phyloP scores from a whole-genome alignment of 2,329 filamentous ascomycete species.

The Aureobasidium melanogenum region DNA sequence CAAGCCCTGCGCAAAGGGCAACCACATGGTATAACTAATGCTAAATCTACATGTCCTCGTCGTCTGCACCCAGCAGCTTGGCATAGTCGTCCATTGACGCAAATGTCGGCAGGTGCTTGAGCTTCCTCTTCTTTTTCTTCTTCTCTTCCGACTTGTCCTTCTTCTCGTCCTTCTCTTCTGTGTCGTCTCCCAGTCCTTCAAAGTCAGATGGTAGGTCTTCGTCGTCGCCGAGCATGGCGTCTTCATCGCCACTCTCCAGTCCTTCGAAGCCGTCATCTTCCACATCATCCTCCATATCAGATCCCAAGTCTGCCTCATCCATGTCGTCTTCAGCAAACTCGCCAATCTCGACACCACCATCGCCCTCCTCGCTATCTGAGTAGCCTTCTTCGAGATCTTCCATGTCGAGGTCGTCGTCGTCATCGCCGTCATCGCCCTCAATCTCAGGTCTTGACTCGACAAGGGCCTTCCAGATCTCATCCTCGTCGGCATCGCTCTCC shows the following conservation, averaged over 20 bases:
- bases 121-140: constrained; percentile 65
- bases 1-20: neutral
- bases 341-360: constrained; percentile 41
- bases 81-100: constrained; percentile 92
- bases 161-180: constrained; percentile 34
- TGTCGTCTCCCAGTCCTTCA: constrained; percentile 39
- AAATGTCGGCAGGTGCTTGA: constrained; percentile 86
- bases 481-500: constrained; percentile 39
- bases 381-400: constrained; percentile 33
- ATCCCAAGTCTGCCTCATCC: constrained; percentile 38
- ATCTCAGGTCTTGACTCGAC: constrained; percentile 72
- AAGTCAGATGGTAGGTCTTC: constrained; percentile 49
- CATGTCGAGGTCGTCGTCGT: constrained; percentile 51
- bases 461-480: constrained; percentile 87
- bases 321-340: constrained; percentile 53
- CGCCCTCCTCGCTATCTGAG: constrained; percentile 30
- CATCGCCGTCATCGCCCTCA: constrained; percentile 55
- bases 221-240: constrained; percentile 33
- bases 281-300: constrained; percentile 42
- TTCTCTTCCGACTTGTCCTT: constrained; percentile 32
- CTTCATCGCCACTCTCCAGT: constrained; percentile 32
- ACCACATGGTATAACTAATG: neutral
- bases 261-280: constrained; percentile 47
- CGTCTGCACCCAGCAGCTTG: constrained; percentile 36
- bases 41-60: constrained; percentile 11